Base-by-base conservation (phyloP, 805 yeast genomes). In the Saccharomycopsis capsularis region DNA sequence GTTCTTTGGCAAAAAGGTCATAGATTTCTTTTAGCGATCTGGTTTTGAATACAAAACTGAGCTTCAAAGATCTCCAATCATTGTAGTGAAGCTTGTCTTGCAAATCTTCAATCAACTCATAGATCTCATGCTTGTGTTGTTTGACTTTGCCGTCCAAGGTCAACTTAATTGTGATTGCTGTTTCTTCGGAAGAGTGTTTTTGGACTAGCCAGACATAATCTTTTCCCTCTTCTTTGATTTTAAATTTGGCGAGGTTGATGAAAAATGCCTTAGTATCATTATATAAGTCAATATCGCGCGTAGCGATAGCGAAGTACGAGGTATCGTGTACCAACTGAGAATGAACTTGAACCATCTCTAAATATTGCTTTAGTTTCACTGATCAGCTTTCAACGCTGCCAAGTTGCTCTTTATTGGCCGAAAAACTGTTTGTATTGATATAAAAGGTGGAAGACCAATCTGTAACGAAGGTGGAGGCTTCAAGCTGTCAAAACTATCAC, bases 261-360 rank as follows among this genome's bases (percentile, higher is more conserved):
- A 86, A 87, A 66, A 86, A 87, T 23, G 63, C 59, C 32, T 75
- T 63, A 3, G 89, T 72, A 27, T 70, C 59, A 24, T 66, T 56
- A 50, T 72, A 75, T 34, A 76, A 61, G 15, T 60, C 61, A 23
- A 62, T 60, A 48, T 72, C 71, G 16, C 78, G 68, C 9, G 90
- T 86, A 54, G 70, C 69, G 38, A 79, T 64, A 16, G 72, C 65
- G 50, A 76, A 68, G 59, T 69, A 71, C 21, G 84, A 70, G 21
- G 77, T 69, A 16, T 83, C 85, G 59, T 78, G 79, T 49, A 80
- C 74, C 29, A 48, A 44, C 16, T 49, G 44, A 9, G 18, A 7
- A 25, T 19, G 9, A 15, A 25, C 11, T 41, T 41, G 9, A 5
- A 19, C 44, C 44, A 34, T 34, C n/a, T 27, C 32, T 27, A 7